Base-by-base conservation (phyloP, 1,284 basidiomycete genomes). In the Ganoderma sp. region DNA sequence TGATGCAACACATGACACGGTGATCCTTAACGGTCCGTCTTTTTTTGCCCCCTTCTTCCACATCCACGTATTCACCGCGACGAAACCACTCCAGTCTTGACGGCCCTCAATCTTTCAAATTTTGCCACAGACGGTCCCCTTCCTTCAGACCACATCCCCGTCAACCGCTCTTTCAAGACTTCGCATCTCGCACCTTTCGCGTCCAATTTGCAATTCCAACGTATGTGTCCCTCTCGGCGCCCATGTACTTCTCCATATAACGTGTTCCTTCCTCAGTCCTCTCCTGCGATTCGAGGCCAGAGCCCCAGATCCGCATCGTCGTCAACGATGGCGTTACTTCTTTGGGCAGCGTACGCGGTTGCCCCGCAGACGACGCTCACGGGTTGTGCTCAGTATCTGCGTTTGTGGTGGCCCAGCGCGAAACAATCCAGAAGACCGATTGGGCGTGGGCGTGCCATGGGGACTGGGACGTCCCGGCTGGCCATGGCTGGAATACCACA, bases 271-370 rank as follows among this genome's bases (percentile, higher is more conserved):
- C 15, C 64, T 9, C 63, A 89, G 88, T 91, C 7, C 80, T 91
- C 9, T 84, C 84, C 73, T 92, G 90, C 75, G 77, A 80, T 9
- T 84, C 85, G 1, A 69, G 79, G 3, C 81, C 85, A 1, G 85
- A 84, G 37, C 81, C 78, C 0, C 92, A 94, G 74, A 89, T 96
- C 71, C 90, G 94, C 12, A 83, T 93, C 65, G 86, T 93, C 75
- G 86, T 96, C 79, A 97, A 97, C 80, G 96, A 98, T 76, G 96
- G 93, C 4, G 92, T 96, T 2, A 84, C 90, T 0, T 94, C 96
- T 1, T 84, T 97, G 50, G 90, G 89, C 1, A 87, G 90, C 43
- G 85, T 94, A 74, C 81, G 83, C 22, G 92, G 91, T 1, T 96
- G 94, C 73, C 87, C 90, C 0, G 78, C 86, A 72, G 84, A 90